These are phyloP conservation scores for Septoria linicola DNA, from an alignment of 2,329 filamentous ascomycete species.

Conservation along the genomic window DNA sequence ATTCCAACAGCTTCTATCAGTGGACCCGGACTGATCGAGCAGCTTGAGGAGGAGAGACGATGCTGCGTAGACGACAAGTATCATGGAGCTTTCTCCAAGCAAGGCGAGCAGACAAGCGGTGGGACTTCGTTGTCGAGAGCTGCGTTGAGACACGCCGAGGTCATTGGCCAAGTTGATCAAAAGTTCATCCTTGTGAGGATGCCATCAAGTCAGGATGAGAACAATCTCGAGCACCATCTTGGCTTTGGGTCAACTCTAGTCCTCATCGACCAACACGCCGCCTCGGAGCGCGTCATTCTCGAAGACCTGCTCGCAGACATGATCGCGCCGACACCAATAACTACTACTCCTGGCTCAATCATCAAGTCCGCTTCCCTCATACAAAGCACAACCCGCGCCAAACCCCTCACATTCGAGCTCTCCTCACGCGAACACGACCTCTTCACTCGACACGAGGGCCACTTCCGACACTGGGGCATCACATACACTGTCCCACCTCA, in stretches of 20 bases:
- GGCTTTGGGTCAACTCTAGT: slow-evolving; percentile 54
- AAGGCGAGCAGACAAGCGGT: slow-evolving; percentile 2
- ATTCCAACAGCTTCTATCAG: slow-evolving; percentile 28
- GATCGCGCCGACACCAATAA: slow-evolving; percentile 38
- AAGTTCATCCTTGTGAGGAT: slow-evolving; percentile 82
- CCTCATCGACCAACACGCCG: slow-evolving; percentile 89
- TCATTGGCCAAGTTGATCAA: slow-evolving; percentile 80
- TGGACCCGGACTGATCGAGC: slow-evolving; percentile 24
- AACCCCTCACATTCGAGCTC: slow-evolving; percentile 65
- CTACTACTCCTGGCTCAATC: not conserved
- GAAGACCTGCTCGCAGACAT: slow-evolving; percentile 68
- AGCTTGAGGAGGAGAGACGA: slow-evolving; percentile 9
- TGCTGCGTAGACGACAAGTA: slow-evolving; percentile 18
- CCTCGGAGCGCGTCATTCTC: slow-evolving; percentile 81
- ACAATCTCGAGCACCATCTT: slow-evolving; percentile 1
- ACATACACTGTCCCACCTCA: slow-evolving; percentile 52
- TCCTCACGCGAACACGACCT: slow-evolving; percentile 59
- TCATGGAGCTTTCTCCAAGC: not conserved
- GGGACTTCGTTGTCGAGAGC: slow-evolving; percentile 57
- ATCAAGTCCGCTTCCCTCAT: slow-evolving; percentile 11
- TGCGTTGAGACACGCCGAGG: slow-evolving; percentile 58
- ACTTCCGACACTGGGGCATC: slow-evolving; percentile 76
- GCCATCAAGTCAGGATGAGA: slow-evolving; percentile 16
- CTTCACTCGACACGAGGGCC: slow-evolving; percentile 53
- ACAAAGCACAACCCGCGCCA: slow-evolving; percentile 39